Conservation (phyloP, 176 grass and related monocot genomes). For the Elymus sibiricus region DNA sequence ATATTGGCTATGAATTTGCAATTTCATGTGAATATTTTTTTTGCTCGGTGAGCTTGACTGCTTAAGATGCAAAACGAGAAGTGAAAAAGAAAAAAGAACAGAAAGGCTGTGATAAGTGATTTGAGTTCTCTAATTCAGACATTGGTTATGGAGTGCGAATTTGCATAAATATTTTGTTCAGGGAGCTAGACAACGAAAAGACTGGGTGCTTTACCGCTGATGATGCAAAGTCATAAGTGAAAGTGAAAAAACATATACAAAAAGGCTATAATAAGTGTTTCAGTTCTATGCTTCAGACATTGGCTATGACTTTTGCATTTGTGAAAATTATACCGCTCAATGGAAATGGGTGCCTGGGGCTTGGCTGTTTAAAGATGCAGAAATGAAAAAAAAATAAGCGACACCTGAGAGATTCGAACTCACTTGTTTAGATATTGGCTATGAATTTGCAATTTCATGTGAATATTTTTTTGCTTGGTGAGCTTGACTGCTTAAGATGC, state of each 20-base stretch:
- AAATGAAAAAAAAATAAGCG: not conserved
- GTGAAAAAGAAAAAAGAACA: not conserved
- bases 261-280: too few species aligned
- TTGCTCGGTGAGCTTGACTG: not conserved
- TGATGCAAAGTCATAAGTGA: too few species aligned
- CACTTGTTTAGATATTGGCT: not conserved
- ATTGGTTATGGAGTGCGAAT: not conserved
- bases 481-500: not conserved
- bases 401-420: constrained; percentile 18
- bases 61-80: not conserved
- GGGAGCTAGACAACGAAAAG: too few species aligned
- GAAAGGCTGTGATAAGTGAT: not conserved
- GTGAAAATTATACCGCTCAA: too few species aligned
- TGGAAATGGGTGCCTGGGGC: too few species aligned
- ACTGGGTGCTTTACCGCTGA: too few species aligned
- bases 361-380: not conserved
- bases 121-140: not conserved
- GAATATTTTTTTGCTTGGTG: not conserved
- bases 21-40: not conserved
- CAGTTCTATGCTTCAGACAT: too few species aligned
- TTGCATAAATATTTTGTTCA: not conserved
- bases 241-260: too few species aligned
- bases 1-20: not conserved
- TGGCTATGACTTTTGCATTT: too few species aligned
- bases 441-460: not conserved